These are phyloP conservation scores for Trichophyton rubrum DNA, from an alignment of 2,329 filamentous ascomycete genomes.

Conservation along the genomic window DNA sequence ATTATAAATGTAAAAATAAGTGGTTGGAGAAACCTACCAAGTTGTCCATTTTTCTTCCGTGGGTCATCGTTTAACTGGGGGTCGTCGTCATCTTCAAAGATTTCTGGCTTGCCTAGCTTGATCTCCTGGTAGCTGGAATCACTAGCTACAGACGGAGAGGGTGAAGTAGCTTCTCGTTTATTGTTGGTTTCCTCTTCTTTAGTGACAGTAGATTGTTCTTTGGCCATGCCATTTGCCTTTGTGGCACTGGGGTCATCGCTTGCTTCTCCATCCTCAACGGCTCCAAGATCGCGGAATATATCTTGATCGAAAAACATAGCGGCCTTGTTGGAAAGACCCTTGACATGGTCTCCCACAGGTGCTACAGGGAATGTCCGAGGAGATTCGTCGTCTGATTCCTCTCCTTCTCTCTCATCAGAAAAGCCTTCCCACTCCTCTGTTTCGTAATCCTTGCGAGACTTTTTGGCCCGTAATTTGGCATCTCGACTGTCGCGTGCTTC, in stretches of 20 bases:
- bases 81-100: constrained; percentile 8
- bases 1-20: constrained; percentile 13
- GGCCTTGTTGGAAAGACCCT: constrained; percentile 68
- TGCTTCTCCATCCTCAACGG: constrained; percentile 42
- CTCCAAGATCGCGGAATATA: constrained; percentile 75
- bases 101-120: not conserved
- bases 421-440: constrained; percentile 91
- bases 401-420: constrained; percentile 51
- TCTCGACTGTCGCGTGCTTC: constrained; percentile 67
- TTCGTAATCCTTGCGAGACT: constrained; percentile 64
- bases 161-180: not conserved
- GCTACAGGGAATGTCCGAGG: constrained; percentile 12
- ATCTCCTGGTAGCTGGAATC: not conserved
- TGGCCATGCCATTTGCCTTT: not conserved
- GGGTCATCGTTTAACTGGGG: constrained; percentile 25
- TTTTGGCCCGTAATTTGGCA: constrained; percentile 82
- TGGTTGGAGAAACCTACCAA: constrained; percentile 24
- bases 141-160: not conserved
- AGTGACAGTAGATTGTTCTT: not conserved
- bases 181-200: not conserved
- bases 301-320: constrained; percentile 88
- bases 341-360: constrained; percentile 17
- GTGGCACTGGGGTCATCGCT: constrained; percentile 8
- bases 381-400: constrained; percentile 50
- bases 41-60: constrained; percentile 30